These are phyloP conservation scores for Gyrodon lividus DNA, from an alignment of 768 basidiomycete genomes.

Conservation along the genomic window DNA sequence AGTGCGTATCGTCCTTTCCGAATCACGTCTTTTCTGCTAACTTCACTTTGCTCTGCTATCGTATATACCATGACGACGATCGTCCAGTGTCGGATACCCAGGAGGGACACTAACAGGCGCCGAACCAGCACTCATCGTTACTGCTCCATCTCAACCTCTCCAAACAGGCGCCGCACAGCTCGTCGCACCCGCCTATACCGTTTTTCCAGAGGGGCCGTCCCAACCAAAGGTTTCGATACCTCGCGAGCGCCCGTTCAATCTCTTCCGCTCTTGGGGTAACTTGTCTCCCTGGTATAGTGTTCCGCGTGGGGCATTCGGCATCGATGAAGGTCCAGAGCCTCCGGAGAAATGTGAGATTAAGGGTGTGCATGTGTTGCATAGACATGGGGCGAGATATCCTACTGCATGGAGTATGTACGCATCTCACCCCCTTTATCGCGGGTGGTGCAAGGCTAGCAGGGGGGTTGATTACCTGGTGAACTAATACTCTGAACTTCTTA, in stretches of 20 bases:
- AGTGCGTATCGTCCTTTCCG: conserved; percentile 23
- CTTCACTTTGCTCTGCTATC: too few species aligned
- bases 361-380: conserved; percentile 75
- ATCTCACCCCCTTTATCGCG: neutral
- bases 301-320: conserved; percentile 59
- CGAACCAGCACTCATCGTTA: conserved; percentile 68
- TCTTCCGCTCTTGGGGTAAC: conserved; percentile 83
- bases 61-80: neutral
- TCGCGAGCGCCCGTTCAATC: conserved; percentile 48
- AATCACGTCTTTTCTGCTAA: neutral
- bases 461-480: neutral
- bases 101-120: conserved; percentile 80
- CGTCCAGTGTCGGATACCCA: conserved; percentile 59
- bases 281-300: conserved; percentile 86
- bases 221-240: neutral
- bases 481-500: conserved; percentile 24
- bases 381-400: conserved; percentile 79
- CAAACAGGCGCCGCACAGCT: conserved; percentile 70
- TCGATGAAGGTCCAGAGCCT: conserved; percentile 67
- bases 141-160: conserved; percentile 75
- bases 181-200: conserved; percentile 43
- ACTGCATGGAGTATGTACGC: conserved; percentile 56
- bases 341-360: conserved; percentile 71
- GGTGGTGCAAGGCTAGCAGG: neutral
- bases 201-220: conserved; percentile 21